phyloP scores from a whole-genome alignment of 495 filamentous ascomycete genomes.

The Xanthoparmelia taractica region DNA sequence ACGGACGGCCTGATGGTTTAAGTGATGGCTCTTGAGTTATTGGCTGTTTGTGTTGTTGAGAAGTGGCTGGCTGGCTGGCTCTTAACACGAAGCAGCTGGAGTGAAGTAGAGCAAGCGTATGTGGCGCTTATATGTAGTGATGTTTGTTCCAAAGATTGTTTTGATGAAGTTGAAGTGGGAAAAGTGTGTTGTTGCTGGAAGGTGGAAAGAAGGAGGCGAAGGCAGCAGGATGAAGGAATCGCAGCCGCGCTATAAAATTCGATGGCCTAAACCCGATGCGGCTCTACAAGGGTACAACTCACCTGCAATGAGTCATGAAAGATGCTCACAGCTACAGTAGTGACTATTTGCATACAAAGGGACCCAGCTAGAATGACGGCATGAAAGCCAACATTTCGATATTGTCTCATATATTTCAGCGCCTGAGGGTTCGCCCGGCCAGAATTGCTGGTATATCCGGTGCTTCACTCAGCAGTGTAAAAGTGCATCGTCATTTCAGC shows the following conservation, averaged over 20 bases:
- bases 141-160: not conserved
- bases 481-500: not conserved
- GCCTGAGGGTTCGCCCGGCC: not conserved
- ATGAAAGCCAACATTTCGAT: not conserved
- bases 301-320: not conserved
- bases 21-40: not conserved
- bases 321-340: not conserved
- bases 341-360: not conserved
- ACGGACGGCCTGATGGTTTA: constrained; percentile 8
- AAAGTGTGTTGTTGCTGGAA: not conserved
- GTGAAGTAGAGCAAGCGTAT: not conserved
- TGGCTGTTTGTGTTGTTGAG: constrained; percentile 4
- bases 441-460: not conserved
- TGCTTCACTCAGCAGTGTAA: not conserved
- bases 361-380: not conserved
- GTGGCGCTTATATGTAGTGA: not conserved
- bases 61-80: not conserved
- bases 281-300: not conserved
- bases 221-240: not conserved
- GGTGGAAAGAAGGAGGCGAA: not conserved
- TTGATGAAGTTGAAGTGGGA: not conserved
- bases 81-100: not conserved
- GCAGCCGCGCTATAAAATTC: not conserved
- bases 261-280: not conserved
- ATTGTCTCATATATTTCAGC: not conserved